Evolutionary conservation across 306 rosid species (phyloP).

Genomic region (Albizia julibrissin): DNA sequence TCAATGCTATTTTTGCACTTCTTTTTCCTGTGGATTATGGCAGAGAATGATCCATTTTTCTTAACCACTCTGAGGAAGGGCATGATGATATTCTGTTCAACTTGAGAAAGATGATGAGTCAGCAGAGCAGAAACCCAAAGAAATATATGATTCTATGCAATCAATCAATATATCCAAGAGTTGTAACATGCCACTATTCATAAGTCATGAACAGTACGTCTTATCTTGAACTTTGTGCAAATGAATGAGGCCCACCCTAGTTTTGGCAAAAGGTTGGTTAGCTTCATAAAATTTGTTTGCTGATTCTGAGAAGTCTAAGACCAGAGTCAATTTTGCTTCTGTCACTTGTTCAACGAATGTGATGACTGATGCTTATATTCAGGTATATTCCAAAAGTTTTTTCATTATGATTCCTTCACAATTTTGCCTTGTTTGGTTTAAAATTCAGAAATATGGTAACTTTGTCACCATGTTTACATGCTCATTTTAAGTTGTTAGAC

Average conservation of each 20-base stretch:
- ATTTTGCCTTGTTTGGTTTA: background rate
- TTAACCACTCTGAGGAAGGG: background rate
- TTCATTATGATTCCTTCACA: background rate
- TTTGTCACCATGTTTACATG: background rate
- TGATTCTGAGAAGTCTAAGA: conserved; percentile 23
- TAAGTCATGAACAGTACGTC: background rate
- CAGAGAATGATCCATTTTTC: background rate
- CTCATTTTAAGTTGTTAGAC: background rate
- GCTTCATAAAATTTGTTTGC: conserved; percentile 6
- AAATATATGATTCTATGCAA: background rate
- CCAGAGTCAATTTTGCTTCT: conserved; percentile 6
- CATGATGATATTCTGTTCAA: background rate
- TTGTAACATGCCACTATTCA: background rate
- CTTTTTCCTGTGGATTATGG: background rate
- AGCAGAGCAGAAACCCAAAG: background rate
- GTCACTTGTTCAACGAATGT: conserved; percentile 8
- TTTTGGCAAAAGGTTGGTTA: conserved; percentile 6
- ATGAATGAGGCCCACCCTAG: background rate
- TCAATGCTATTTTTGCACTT: background rate
- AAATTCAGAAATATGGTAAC: background rate
- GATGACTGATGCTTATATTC: conserved; percentile 13
- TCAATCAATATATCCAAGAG: background rate
- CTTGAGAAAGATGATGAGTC: background rate
- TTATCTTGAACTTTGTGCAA: background rate
- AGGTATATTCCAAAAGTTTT: conserved; percentile 7